Percentiles rank a stretch among this genome's conserved stretches.
Evolutionary conservation across 1,139 yeast genomes (phyloP).

Genomic region (Sugiyamaella castrensis): DNA sequence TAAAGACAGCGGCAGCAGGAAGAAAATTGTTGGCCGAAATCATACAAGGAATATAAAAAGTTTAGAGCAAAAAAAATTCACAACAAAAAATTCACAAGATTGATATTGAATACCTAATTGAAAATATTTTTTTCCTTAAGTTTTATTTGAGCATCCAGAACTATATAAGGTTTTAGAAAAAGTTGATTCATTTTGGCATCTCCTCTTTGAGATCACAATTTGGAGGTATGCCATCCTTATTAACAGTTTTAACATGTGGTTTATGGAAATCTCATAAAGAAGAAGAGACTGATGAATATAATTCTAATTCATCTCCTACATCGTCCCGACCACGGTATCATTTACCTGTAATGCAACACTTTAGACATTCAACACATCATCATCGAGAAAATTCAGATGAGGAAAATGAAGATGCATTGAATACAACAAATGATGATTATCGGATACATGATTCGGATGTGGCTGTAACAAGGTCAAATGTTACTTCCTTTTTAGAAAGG

Average conservation of each 20-base stretch:
- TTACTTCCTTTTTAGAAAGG: constrained; percentile 8
- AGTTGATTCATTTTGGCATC: too few relatives aligned
- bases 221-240: constrained; percentile 1
- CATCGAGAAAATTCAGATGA: neutral
- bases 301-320: constrained; percentile 5
- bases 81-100: too few relatives aligned
- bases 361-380: constrained; percentile 4
- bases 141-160: too few relatives aligned
- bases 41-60: too few relatives aligned
- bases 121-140: too few relatives aligned
- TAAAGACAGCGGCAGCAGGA: too few relatives aligned
- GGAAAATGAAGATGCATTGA: neutral
- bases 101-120: too few relatives aligned
- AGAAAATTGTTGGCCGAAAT: too few relatives aligned
- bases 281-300: neutral
- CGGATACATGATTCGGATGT: constrained; percentile 22
- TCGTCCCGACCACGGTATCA: constrained; percentile 1
- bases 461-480: constrained; percentile 11
- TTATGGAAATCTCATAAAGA: neutral
- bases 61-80: too few relatives aligned
- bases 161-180: too few relatives aligned
- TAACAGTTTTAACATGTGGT: constrained; percentile 5
- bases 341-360: constrained; percentile 2
- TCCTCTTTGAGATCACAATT: too few relatives aligned
- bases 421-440: constrained; percentile 13